Evolutionary conservation across 2,329 filamentous ascomycete genomes (phyloP).

Genomic region (Colletotrichum brevisporum): DNA sequence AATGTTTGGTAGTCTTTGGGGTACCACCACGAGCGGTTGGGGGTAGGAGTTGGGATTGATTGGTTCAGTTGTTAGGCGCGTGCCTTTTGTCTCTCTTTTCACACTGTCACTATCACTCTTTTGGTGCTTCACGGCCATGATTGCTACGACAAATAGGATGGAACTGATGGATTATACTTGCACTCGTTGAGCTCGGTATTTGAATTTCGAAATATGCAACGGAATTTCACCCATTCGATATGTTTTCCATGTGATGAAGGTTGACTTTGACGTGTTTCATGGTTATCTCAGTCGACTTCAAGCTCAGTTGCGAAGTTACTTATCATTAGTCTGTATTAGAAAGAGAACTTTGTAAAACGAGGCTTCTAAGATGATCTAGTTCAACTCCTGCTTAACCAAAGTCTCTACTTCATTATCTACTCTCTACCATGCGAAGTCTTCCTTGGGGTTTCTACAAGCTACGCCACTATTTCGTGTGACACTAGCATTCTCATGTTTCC

Average conservation of each 20-base stretch:
- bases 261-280: too few relatives aligned
- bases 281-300: conserved; percentile 43
- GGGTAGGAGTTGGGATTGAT: too few relatives aligned
- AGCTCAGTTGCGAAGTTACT: too few relatives aligned
- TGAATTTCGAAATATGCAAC: conserved; percentile 59
- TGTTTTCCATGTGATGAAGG: conserved; percentile 42
- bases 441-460: too few relatives aligned
- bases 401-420: too few relatives aligned
- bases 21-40: background rate
- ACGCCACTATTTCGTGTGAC: too few relatives aligned
- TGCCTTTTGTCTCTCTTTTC: background rate
- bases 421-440: too few relatives aligned
- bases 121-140: background rate
- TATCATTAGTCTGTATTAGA: too few relatives aligned
- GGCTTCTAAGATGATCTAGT: too few relatives aligned
- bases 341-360: too few relatives aligned
- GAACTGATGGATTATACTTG: background rate
- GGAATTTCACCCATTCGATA: conserved; percentile 62
- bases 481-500: too few relatives aligned
- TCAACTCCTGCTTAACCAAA: too few relatives aligned
- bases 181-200: conserved; percentile 54
- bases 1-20: background rate
- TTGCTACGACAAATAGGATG: conserved; percentile 1
- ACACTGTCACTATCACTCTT: conserved; percentile 13
- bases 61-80: background rate